Percentiles rank a stretch among this genome's conserved stretches.
These are phyloP conservation scores for Pleurotus salmoneostramineus DNA, from an alignment of 768 basidiomycete species.

Conservation along the genomic window DNA sequence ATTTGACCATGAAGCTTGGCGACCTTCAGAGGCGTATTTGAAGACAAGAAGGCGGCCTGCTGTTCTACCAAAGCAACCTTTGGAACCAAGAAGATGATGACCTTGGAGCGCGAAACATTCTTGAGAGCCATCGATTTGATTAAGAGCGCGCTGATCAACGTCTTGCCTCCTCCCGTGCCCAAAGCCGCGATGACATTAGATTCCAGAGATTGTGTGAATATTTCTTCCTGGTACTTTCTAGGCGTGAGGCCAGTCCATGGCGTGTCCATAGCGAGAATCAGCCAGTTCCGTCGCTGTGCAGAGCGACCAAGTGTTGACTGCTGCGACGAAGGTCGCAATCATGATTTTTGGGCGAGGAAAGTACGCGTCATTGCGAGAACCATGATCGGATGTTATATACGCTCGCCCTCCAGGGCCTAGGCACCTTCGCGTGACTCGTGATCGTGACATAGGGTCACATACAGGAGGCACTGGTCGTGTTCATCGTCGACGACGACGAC, in stretches of 20 bases:
- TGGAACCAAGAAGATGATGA: constrained; percentile 79
- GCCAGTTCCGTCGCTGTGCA: too few relatives aligned
- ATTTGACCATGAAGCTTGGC: constrained; percentile 66
- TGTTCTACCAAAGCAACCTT: constrained; percentile 85
- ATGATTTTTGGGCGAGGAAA: too few relatives aligned
- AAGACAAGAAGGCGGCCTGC: constrained; percentile 63
- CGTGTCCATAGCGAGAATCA: neutral
- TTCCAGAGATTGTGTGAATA: constrained; percentile 23
- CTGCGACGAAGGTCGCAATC: too few relatives aligned
- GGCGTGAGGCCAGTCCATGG: neutral
- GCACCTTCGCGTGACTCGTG: too few relatives aligned
- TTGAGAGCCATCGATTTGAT: constrained; percentile 71
- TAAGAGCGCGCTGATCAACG: constrained; percentile 68
- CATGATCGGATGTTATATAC: too few relatives aligned
- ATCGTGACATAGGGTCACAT: too few relatives aligned
- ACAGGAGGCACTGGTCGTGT: neutral
- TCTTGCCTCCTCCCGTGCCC: constrained; percentile 77
- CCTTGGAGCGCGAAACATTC: constrained; percentile 47
- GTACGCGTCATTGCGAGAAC: too few relatives aligned
- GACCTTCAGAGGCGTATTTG: constrained; percentile 65
- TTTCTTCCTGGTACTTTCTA: constrained; percentile 10
- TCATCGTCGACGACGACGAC: neutral
- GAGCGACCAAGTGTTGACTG: too few relatives aligned
- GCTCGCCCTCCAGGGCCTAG: too few relatives aligned
- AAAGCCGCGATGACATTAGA: constrained; percentile 73